Conservation (phyloP, 2,329 filamentous ascomycete species). For the Colletotrichum sansevieriae region DNA sequence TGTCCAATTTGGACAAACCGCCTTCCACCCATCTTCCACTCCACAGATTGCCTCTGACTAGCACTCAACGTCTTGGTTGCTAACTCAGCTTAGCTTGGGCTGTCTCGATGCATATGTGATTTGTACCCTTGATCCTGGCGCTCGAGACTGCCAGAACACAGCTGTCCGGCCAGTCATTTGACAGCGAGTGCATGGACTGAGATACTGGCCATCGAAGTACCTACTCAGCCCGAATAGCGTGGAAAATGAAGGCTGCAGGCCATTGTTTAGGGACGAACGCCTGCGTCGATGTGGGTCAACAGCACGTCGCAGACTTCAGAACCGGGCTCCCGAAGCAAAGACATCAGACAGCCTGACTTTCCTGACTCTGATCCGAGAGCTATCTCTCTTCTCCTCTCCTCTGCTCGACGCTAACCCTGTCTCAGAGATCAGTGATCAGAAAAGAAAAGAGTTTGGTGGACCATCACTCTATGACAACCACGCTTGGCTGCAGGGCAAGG, state of each 20-base stretch:
- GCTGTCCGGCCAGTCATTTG: slow-evolving; percentile 17
- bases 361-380: slow-evolving; percentile 28
- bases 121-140: slow-evolving; percentile 33
- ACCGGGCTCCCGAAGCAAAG: slow-evolving; percentile 29
- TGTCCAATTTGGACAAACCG: slow-evolving; percentile 12
- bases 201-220: slow-evolving; percentile 4
- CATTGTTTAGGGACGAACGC: slow-evolving; percentile 28
- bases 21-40: slow-evolving; percentile 6
- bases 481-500: slow-evolving; percentile 42
- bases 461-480: slow-evolving; percentile 40
- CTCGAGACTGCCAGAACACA: slow-evolving; percentile 5
- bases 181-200: slow-evolving; percentile 1
- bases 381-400: slow-evolving; percentile 20
- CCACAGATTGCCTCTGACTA: slow-evolving; percentile 25
- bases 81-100: slow-evolving; percentile 8
- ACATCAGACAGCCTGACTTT: slow-evolving; percentile 37
- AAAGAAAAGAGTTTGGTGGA: slow-evolving; percentile 39
- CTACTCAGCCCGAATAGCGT: slow-evolving; percentile 10
- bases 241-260: background rate
- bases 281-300: slow-evolving; percentile 25
- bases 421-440: slow-evolving; percentile 39
- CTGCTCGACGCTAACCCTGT: slow-evolving; percentile 41
- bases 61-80: slow-evolving; percentile 13
- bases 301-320: slow-evolving; percentile 30
- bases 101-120: slow-evolving; percentile 11